Conservation (phyloP, 2,329 filamentous ascomycete species). For the Penicillium glabrum region DNA sequence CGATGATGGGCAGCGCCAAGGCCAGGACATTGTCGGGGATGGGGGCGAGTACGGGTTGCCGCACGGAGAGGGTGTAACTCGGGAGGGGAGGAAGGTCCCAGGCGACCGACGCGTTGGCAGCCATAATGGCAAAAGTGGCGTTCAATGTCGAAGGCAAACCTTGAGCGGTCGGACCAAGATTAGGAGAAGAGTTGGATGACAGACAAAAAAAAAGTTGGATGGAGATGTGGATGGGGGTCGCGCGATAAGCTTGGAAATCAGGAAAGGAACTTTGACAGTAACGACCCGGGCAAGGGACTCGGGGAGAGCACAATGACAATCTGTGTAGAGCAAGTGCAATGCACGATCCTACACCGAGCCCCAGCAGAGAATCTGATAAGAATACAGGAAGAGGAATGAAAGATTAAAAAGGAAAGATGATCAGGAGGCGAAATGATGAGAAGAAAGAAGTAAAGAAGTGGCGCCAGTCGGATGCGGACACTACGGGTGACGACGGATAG, state of each 20-base stretch:
- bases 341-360: neutral
- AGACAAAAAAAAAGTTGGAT: neutral
- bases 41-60: slow-evolving; percentile 71
- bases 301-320: neutral
- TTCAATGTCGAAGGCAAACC: neutral
- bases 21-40: slow-evolving; percentile 80
- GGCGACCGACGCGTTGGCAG: slow-evolving; percentile 34
- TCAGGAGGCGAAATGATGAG: slow-evolving; percentile 5
- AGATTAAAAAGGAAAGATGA: neutral
- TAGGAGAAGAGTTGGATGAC: neutral
- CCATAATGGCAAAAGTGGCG: slow-evolving; percentile 24
- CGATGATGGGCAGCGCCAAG: slow-evolving; percentile 72
- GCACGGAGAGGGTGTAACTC: slow-evolving; percentile 69
- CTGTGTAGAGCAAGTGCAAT: neutral
- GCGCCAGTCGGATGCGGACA: slow-evolving; percentile 19
- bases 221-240: neutral
- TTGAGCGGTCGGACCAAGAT: neutral
- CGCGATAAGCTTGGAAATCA: neutral
- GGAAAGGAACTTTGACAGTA: neutral
- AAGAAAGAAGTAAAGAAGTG: slow-evolving; percentile 8
- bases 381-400: slow-evolving; percentile 3
- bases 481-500: neutral
- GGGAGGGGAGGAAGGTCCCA: slow-evolving; percentile 79
- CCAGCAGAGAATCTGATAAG: slow-evolving; percentile 8
- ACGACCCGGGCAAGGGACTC: neutral